Base-by-base conservation (phyloP, 1,139 yeast species). In the Nakaseomyces bracarensis region DNA sequence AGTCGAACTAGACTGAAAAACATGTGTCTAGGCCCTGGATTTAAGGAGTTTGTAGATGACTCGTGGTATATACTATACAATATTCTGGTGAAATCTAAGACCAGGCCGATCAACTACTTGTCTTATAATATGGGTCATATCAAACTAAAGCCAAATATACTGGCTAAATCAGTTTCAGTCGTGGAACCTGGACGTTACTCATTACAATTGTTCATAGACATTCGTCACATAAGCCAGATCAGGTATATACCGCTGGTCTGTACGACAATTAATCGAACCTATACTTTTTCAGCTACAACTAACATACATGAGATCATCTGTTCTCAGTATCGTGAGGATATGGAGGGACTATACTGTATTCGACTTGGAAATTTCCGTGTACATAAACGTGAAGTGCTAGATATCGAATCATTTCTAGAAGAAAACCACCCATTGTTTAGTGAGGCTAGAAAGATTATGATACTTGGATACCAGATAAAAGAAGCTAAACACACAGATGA, bases 51-150 rank as follows among this genome's bases (percentile, higher is more conserved):
- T 30, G 40, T 51, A 13, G 46, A 46, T 28, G 55, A 51, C 31
- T 53, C 57, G 7, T 53, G 57, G 57, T 44, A 46, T 16, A 41
- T 52, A 22, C 39, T 53, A 3, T 49, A 48, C 37, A 46, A 46
- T 30, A 39, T 49, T 2, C 31, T 53, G 35, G 31, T 27, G 18
- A 38, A 43, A n/a, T 46, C 46, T 11, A 40, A 27, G 21, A 16
- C 43, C 16, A 44, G 41, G 34, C 26, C 39, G 9, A 25, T 26
- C 25, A 33, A 33, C 14, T 33, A 33, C n/a, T 13, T 30, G 6
- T 16, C 22, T 10, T 30, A 30, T 30, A 22, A 19, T 18, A 30
- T 7, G 2, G 22, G 22, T 8, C 4, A 18, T 5, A 6, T 30
- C 14, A 13, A 11, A 4, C 11, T 30, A 11, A 30, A 11, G 8